Evolutionary conservation across 1,139 yeast species (phyloP).

Genomic region (Starmera stellimalicola): DNA sequence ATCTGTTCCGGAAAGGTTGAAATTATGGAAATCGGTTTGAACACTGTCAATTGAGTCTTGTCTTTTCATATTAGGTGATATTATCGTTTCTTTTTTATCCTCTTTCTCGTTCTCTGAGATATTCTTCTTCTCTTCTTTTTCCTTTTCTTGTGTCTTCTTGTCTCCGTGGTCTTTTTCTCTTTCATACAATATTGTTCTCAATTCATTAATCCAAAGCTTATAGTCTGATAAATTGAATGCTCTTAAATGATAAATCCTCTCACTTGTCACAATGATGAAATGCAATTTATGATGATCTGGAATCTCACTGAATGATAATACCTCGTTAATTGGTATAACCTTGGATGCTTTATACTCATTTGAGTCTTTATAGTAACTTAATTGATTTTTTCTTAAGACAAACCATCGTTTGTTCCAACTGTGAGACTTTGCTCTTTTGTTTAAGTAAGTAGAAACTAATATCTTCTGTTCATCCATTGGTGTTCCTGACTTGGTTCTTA

Average conservation of each 20-base stretch:
- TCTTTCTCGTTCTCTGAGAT: background rate
- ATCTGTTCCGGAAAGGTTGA: constrained; percentile 17
- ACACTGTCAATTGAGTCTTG: constrained; percentile 1
- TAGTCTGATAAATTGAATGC: constrained; percentile 28
- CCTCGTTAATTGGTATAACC: constrained; percentile 27
- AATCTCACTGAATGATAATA: constrained; percentile 25
- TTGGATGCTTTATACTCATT: constrained; percentile 46
- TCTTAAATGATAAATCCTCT: constrained; percentile 34
- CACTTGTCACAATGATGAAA: constrained; percentile 23
- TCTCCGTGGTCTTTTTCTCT: constrained; percentile 1
- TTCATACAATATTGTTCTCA: constrained; percentile 9
- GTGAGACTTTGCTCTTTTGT: constrained; percentile 15
- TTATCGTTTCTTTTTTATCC: background rate
- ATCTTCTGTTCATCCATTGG: constrained; percentile 7
- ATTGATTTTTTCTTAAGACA: constrained; percentile 44
- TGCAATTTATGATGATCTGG: constrained; percentile 28
- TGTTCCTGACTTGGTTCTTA: too few species aligned
- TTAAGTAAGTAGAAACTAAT: constrained; percentile 9
- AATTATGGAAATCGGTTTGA: constrained; percentile 6
- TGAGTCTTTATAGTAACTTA: constrained; percentile 49
- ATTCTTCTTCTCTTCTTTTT: background rate
- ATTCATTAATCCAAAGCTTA: constrained; percentile 31
- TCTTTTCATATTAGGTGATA: constrained; percentile 2
- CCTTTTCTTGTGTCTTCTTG: constrained; percentile 1
- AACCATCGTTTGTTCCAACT: constrained; percentile 49